Evolutionary conservation across 2,329 filamentous ascomycete genomes (phyloP), one percentile per base, ranked within the genome.

Genomic region (Passalora sequoiae): DNA sequence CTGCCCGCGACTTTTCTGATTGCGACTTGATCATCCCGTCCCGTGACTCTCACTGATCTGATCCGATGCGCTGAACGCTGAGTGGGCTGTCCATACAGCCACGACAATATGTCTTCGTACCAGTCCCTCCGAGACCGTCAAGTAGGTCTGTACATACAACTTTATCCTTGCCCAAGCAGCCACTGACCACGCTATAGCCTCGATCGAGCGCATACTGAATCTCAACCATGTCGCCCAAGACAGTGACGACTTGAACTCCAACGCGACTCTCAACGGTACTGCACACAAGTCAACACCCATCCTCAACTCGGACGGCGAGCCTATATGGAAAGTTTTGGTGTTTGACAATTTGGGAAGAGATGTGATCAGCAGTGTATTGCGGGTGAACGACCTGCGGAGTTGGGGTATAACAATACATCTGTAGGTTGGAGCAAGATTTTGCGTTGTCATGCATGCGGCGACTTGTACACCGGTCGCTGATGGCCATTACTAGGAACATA

Each of bases 371-470:
- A 96, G 89, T 60, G 89, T 98, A 2, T 74, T 98, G 53, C 79
- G 89, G 46, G 92, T 98, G 51, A 95, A 89, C 61, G 92, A 98
- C 68, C 72, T 98, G 62, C 78, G 94, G 51, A 80, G 84, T 49
- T 89, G 92, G 80, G 92, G 94, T n/a, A 86, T 97, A 41, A 97
- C 89, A 28, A 92, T 95, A 75, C 88, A 96, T 69, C 80, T 95
- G 87, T 94, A 76, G 47, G 75, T 64, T 32, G 20, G 33, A 35
- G 17, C 19, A 28, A 20, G 13, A 29, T 22, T 9, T 30, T 16
- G 31, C 28, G 32, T 47, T 39, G 51, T 49, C 43, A 33, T 38
- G 35, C 44, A 56, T 51, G 53, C 59, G 60, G 56, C 60, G 58
- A 51, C 40, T 46, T 42, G 39, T 41, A 52, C 57, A 61, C 59